Evolutionary conservation across 2,329 filamentous ascomycete genomes (phyloP).

Genomic region (Lachnellula occidentalis): DNA sequence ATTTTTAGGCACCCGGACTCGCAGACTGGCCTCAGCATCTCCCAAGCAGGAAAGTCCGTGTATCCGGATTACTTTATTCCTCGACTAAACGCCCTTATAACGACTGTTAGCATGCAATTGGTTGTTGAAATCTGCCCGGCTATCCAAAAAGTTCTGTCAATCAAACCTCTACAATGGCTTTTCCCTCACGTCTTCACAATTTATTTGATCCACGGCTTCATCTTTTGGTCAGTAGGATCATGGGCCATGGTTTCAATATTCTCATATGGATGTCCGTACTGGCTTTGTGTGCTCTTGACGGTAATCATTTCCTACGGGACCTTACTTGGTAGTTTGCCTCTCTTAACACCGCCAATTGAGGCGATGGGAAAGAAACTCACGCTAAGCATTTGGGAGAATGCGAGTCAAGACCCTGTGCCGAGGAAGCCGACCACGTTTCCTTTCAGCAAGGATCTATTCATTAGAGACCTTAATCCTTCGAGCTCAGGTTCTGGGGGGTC

Average conservation of each 20-base stretch:
- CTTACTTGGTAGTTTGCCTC: constrained; percentile 12
- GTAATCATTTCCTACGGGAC: constrained; percentile 19
- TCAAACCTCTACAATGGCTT: constrained; percentile 35
- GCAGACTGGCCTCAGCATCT: constrained; percentile 33
- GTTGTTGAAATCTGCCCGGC: constrained; percentile 33
- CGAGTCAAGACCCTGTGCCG: constrained; percentile 1
- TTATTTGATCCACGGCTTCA: constrained; percentile 41
- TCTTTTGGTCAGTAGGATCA: constrained; percentile 31
- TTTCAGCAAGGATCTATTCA: constrained; percentile 1
- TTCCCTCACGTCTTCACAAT: constrained; percentile 46
- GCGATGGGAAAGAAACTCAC: constrained; percentile 10
- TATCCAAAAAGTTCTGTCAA: constrained; percentile 38
- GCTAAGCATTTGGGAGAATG: constrained; percentile 3
- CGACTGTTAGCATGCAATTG: constrained; percentile 32
- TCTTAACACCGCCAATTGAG: constrained; percentile 21
- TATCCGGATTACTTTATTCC: constrained; percentile 41
- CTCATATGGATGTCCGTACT: constrained; percentile 22
- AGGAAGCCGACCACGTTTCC: constrained; percentile 2
- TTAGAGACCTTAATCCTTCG: neutral
- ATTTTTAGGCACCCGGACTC: constrained; percentile 34
- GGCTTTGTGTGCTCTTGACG: constrained; percentile 15
- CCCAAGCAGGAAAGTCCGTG: constrained; percentile 30
- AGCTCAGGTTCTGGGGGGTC: neutral
- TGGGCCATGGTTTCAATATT: constrained; percentile 20
- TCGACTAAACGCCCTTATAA: constrained; percentile 38